Evolutionary conservation across 225 moss, liverwort and hornwort species (phyloP).

Genomic region (Lunularia cruciata): DNA sequence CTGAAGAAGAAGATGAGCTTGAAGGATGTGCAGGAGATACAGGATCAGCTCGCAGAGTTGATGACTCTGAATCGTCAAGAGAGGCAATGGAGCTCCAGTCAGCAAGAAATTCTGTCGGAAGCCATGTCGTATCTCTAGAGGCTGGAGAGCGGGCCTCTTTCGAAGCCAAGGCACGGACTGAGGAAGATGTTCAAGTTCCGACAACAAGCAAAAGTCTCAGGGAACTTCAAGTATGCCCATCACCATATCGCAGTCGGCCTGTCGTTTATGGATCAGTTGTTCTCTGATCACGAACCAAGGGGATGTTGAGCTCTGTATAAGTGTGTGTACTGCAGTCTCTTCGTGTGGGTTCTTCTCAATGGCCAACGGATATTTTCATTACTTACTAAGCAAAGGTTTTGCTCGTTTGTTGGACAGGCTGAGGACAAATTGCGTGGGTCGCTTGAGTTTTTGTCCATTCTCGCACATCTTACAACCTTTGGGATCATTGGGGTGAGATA

Average conservation of each 20-base stretch:
- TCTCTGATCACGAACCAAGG: too few relatives aligned
- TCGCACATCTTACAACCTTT: constrained; percentile 81
- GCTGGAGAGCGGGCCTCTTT: background rate
- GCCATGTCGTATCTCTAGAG: background rate
- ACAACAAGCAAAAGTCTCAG: background rate
- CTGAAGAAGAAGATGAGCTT: constrained; percentile 34
- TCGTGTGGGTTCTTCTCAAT: too few relatives aligned
- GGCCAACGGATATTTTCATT: too few relatives aligned
- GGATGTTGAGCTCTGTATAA: too few relatives aligned
- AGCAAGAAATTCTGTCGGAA: background rate
- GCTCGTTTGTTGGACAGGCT: constrained; percentile 1
- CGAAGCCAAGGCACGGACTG: background rate
- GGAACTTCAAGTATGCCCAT: background rate
- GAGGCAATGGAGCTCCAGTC: background rate
- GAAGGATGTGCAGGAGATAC: constrained; percentile 39
- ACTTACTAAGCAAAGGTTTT: too few relatives aligned
- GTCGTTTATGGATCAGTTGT: background rate
- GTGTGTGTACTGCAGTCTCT: too few relatives aligned
- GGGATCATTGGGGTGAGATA: constrained; percentile 87
- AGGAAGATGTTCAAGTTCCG: background rate
- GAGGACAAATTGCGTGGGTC: constrained; percentile 11
- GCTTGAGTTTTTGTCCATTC: constrained; percentile 66
- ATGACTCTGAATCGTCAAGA: constrained; percentile 2
- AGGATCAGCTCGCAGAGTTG: constrained; percentile 19
- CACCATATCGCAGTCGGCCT: background rate